These are phyloP conservation scores for Alternaria gansuensis DNA, from an alignment of 2,329 filamentous ascomycete species.

Conservation along the genomic window DNA sequence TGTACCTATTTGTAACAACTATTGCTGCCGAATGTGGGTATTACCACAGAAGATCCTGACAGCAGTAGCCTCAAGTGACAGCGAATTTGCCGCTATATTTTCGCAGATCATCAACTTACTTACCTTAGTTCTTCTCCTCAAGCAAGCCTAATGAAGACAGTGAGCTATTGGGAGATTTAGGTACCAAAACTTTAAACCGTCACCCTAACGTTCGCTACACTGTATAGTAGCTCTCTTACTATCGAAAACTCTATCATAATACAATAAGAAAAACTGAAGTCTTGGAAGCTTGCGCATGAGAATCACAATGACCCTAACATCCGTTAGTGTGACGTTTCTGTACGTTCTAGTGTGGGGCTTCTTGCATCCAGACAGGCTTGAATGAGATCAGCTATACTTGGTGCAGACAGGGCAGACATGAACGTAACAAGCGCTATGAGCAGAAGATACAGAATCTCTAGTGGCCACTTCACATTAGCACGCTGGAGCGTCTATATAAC, in stretches of 20 bases:
- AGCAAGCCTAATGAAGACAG: background rate
- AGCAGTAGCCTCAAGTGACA: background rate
- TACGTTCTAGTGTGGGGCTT: background rate
- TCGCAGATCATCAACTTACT: background rate
- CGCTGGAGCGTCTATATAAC: background rate
- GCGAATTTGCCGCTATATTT: background rate
- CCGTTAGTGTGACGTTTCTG: background rate
- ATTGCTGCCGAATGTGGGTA: background rate
- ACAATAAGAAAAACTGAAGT: background rate
- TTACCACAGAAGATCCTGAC: background rate
- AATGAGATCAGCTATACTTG: background rate
- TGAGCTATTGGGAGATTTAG: background rate
- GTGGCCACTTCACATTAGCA: background rate
- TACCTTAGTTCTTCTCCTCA: background rate
- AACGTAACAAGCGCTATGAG: background rate
- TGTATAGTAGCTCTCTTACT: background rate
- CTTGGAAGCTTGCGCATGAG: background rate
- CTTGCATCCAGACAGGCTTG: background rate
- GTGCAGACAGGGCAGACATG: background rate
- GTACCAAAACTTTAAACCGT: background rate
- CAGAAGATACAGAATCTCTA: background rate
- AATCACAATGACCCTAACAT: background rate
- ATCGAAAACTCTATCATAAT: background rate
- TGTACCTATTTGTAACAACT: background rate
- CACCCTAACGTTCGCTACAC: background rate